A percentile compares a stretch with the other conserved stretches of the same genome.
Evolutionary conservation across 2,329 filamentous ascomycete genomes (phyloP).

Genomic region (Ophiosphaerella narmari): DNA sequence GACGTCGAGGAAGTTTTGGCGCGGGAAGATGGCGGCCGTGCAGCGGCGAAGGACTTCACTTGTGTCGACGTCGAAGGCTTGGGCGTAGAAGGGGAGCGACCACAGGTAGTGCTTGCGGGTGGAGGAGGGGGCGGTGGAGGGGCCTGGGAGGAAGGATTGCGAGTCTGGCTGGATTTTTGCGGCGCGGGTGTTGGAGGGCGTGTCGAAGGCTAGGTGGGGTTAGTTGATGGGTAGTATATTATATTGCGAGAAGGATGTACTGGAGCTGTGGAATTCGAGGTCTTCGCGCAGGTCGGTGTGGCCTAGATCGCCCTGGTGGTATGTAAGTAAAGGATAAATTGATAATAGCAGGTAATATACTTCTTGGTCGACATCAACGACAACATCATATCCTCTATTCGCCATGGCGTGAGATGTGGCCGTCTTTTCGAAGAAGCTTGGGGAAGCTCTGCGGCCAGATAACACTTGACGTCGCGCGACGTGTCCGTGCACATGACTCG

Average conservation of each 20-base stretch:
- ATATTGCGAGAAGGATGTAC: conserved; percentile 46
- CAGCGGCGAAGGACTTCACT: conserved; percentile 85
- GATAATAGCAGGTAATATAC: conserved; percentile 53
- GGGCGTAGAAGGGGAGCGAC: conserved; percentile 90
- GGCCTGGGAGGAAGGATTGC: conserved; percentile 45
- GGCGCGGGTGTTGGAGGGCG: conserved; percentile 54
- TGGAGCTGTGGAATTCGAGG: conserved; percentile 96
- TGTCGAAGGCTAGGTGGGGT: conserved; percentile 67
- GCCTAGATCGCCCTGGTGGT: conserved; percentile 83
- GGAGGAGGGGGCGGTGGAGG: conserved; percentile 30
- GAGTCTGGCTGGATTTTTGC: conserved; percentile 52
- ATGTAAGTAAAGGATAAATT: conserved; percentile 15
- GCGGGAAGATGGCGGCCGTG: conserved; percentile 84
- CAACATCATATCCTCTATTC: conserved; percentile 91
- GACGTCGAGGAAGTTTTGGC: conserved; percentile 94
- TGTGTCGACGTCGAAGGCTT: conserved; percentile 99
- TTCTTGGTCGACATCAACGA: conserved; percentile 97
- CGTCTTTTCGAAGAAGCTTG: conserved; percentile 18
- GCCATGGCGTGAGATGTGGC: conserved; percentile 60
- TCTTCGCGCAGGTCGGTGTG: conserved; percentile 98
- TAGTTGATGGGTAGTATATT: neutral
- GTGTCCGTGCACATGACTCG: conserved; percentile 29
- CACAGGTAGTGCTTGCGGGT: conserved; percentile 82
- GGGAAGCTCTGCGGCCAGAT: conserved; percentile 38
- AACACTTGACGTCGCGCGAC: conserved; percentile 37